phyloP scores from a whole-genome alignment of 2,329 filamentous ascomycete genomes.

The Clonostachys solani region DNA sequence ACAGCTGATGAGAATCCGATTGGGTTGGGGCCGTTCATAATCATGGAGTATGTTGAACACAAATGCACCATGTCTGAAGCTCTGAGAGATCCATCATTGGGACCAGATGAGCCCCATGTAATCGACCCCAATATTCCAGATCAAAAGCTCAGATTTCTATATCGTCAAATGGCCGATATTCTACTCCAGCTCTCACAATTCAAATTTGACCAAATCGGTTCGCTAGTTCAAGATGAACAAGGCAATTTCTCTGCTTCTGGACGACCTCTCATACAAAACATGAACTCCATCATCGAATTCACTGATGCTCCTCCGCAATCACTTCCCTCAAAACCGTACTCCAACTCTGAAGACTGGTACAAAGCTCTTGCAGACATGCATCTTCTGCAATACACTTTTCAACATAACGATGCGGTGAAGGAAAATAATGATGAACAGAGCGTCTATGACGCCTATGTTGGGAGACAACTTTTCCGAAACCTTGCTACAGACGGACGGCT shows the following conservation, averaged over 20 bases:
- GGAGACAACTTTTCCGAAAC: constrained; percentile 23
- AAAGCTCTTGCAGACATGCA: constrained; percentile 27
- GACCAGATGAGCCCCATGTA: constrained; percentile 15
- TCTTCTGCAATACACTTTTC: constrained; percentile 25
- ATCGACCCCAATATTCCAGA: constrained; percentile 25
- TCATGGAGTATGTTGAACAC: constrained; percentile 28
- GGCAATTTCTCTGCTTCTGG: constrained; percentile 17
- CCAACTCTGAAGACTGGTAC: constrained; percentile 21
- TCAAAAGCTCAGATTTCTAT: constrained; percentile 23
- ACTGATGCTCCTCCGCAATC: constrained; percentile 11
- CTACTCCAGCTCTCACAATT: constrained; percentile 29
- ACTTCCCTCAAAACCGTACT: constrained; percentile 18
- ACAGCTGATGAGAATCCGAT: constrained; percentile 20
- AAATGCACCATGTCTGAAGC: constrained; percentile 16
- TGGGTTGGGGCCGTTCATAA: constrained; percentile 27
- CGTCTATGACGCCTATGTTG: constrained; percentile 22
- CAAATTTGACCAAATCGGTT: constrained; percentile 29
- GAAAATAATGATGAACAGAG: constrained; percentile 12
- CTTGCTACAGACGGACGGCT: constrained; percentile 10
- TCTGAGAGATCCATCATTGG: constrained; percentile 16
- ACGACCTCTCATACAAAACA: constrained; percentile 29
- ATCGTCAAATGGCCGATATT: constrained; percentile 33
- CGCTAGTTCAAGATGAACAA: constrained; percentile 17
- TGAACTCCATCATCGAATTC: constrained; percentile 26
- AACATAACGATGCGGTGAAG: constrained; percentile 28